These are phyloP conservation scores for Artemisia argyi DNA, from an alignment of 129 eudicot species.

Conservation along the genomic window DNA sequence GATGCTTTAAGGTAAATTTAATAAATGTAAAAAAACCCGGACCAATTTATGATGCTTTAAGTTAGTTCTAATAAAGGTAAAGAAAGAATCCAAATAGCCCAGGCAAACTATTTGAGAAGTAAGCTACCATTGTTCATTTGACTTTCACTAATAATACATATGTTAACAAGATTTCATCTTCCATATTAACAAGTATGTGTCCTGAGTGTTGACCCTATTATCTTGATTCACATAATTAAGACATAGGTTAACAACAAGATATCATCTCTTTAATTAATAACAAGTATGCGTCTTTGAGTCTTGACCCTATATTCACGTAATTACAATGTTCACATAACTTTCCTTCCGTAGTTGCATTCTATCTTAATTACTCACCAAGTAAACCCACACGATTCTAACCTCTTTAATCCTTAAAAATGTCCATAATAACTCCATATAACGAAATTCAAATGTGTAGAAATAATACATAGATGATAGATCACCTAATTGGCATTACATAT, in stretches of 20 bases:
- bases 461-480: constrained; percentile 14
- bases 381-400: not conserved
- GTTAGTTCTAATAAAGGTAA: not conserved
- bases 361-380: not conserved
- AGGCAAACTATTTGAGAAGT: constrained; percentile 1
- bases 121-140: not conserved
- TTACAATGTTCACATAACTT: not conserved
- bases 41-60: constrained; percentile 4
- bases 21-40: not conserved
- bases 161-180: constrained; percentile 16
- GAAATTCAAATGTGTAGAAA: not conserved
- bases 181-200: constrained; percentile 6
- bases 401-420: not conserved
- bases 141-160: not conserved
- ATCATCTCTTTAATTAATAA: not conserved
- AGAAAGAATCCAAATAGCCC: not conserved
- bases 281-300: not conserved
- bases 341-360: constrained; percentile 2
- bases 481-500: constrained; percentile 3
- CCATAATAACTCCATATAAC: too few species aligned
- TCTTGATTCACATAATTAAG: constrained; percentile 11
- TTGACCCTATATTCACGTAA: not conserved
- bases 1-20: not conserved
- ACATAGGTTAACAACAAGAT: constrained; percentile 14
- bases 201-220: not conserved